Evolutionary conservation across 2,329 filamentous ascomycete species (phyloP), one percentile per base, ranked within the genome.

Genomic region (Phoma sp.): DNA sequence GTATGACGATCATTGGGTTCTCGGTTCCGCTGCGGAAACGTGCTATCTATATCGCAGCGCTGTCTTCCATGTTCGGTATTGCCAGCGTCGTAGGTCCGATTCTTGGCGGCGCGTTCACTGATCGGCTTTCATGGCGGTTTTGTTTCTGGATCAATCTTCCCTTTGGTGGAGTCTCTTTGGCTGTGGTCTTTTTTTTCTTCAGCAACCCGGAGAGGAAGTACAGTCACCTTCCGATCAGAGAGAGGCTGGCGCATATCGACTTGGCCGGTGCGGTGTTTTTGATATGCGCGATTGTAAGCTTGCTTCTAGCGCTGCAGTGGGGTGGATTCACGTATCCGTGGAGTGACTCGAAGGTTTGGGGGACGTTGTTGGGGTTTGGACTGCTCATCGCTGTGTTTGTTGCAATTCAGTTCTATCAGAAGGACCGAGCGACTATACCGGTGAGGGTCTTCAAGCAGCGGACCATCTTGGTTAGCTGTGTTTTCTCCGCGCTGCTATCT

Each of bases 331-430:
- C 79, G 35, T 71, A 79, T 43, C 44, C 69, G 46, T 88, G 84
- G 84, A 64, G 73, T 43, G 76, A 76, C 8, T 78, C 75, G 0
- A 72, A 76, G 0, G 76, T 78, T n/a, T 85, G 86, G 57, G 76
- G 75, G 0, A 72, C 80, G 1, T 81, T 82, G 67, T 72, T 82
- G 4, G 64, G 82, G 0, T 81, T 81, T 21, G 82, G 76, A 0
- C 68, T 84, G 0, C 63, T 81, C 0, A 74, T 80, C 33, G 65
- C 80, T 21, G 60, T 75, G 4, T 85, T 85, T 57, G 68, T 74
- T 39, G 57, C 19, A 10, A 62, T 74, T 9, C 69, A 76, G 41
- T 51, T 73, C 29, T 57, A 64, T 17, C 65, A 69, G 38, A 57
- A 64, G 13, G 71, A 74, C 17, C 55, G 63, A 5, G 71, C 71